Conservation (phyloP, 148 eudicot species). For the Rhododendron vialii region DNA sequence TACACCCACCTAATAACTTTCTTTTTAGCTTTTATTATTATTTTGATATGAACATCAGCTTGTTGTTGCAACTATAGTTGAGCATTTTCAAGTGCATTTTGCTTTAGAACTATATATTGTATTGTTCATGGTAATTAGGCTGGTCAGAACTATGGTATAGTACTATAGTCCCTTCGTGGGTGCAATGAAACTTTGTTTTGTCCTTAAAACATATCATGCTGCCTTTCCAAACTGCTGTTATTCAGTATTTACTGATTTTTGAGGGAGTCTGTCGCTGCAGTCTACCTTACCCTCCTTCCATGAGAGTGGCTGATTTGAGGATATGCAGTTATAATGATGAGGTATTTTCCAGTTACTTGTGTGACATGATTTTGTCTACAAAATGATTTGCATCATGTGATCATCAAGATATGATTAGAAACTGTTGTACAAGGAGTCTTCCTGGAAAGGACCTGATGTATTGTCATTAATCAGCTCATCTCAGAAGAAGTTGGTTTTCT, state of each 20-base stretch:
- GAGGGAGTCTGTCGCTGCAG: neutral
- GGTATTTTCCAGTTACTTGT: neutral
- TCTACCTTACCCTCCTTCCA: neutral
- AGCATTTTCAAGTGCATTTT: neutral
- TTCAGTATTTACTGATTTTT: neutral
- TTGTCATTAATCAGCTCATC: neutral
- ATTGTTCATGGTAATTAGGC: neutral
- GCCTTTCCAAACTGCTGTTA: neutral
- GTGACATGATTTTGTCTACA: neutral
- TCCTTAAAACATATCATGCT: neutral
- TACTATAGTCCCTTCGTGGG: neutral
- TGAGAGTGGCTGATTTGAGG: neutral
- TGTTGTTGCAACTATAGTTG: neutral
- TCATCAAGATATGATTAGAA: neutral
- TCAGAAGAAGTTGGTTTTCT: neutral
- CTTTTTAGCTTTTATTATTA: neutral
- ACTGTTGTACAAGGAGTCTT: neutral
- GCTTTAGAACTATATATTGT: neutral
- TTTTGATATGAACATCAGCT: neutral
- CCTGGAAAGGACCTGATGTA: neutral
- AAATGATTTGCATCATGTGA: neutral
- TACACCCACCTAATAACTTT: neutral
- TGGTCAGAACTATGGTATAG: neutral
- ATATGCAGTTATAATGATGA: neutral
- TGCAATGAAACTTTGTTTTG: neutral